Conservation (phyloP, 202 grass and related monocot genomes). For the Miscanthus sacchariflorus region DNA sequence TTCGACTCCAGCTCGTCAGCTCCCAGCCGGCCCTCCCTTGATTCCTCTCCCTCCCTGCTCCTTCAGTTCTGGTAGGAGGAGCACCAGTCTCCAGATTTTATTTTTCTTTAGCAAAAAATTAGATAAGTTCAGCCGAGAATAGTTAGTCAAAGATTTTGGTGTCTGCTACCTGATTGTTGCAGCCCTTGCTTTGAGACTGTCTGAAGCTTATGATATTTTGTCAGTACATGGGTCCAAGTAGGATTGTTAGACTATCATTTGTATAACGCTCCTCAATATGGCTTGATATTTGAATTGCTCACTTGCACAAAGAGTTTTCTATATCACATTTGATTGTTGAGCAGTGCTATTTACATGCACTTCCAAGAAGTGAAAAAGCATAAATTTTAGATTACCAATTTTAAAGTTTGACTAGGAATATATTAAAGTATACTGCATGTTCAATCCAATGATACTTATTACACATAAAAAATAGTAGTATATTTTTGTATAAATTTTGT, state of each 20-base stretch:
- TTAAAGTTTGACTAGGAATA: too few species aligned
- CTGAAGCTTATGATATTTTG: conserved; percentile 11
- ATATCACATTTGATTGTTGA: background rate
- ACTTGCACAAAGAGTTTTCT: background rate
- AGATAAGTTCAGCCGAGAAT: background rate
- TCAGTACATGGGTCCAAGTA: background rate
- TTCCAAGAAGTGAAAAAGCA: background rate
- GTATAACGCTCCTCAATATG: background rate
- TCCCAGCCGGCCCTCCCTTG: too few species aligned
- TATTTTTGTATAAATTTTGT: too few species aligned
- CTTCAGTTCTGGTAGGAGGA: too few species aligned
- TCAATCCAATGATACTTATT: too few species aligned
- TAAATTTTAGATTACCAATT: background rate
- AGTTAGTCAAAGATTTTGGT: background rate
- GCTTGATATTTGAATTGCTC: background rate
- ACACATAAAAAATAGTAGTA: too few species aligned
- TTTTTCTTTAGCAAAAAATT: background rate
- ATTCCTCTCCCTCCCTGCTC: too few species aligned
- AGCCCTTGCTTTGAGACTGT: background rate
- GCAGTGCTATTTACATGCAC: background rate
- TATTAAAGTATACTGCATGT: too few species aligned
- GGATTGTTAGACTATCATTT: background rate
- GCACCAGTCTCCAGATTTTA: too few species aligned
- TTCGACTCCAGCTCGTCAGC: too few species aligned
- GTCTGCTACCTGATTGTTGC: background rate